A percentile compares a stretch with the other conserved stretches of the same genome.
Conservation (phyloP, 371 early-diverging fungal species). For the Mortierella sp. region DNA sequence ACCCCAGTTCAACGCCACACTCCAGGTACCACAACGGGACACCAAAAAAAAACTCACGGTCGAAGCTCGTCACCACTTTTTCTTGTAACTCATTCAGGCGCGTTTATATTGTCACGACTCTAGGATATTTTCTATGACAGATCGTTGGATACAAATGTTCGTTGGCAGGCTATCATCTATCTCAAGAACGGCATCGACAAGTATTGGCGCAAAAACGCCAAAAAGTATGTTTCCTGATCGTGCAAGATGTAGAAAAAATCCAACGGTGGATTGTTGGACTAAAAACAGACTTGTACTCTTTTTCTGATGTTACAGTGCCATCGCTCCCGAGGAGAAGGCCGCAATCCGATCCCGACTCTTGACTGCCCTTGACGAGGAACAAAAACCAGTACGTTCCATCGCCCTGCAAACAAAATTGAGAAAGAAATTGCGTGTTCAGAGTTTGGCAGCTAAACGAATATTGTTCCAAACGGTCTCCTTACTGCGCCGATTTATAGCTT, state of each 20-base stretch:
- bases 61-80: neutral
- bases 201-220: slow-evolving; percentile 88
- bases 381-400: slow-evolving; percentile 64
- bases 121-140: slow-evolving; percentile 85
- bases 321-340: slow-evolving; percentile 74
- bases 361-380: slow-evolving; percentile 73
- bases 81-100: neutral
- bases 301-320: slow-evolving; percentile 59
- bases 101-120: no score
- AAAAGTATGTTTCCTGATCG: slow-evolving; percentile 61
- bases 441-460: no score
- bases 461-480: no score
- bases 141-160: slow-evolving; percentile 69
- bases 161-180: slow-evolving; percentile 83
- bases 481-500: no score
- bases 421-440: no score
- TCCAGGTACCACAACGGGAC: slow-evolving; percentile 65
- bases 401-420: no score
- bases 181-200: slow-evolving; percentile 91
- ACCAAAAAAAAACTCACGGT: neutral
- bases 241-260: no score
- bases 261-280: no score
- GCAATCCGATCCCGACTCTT: slow-evolving; percentile 70
- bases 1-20: slow-evolving; percentile 77
- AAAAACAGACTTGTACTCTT: no score